These are phyloP conservation scores for Daldinia loculata DNA, from an alignment of 495 filamentous ascomycete species.

Conservation along the genomic window DNA sequence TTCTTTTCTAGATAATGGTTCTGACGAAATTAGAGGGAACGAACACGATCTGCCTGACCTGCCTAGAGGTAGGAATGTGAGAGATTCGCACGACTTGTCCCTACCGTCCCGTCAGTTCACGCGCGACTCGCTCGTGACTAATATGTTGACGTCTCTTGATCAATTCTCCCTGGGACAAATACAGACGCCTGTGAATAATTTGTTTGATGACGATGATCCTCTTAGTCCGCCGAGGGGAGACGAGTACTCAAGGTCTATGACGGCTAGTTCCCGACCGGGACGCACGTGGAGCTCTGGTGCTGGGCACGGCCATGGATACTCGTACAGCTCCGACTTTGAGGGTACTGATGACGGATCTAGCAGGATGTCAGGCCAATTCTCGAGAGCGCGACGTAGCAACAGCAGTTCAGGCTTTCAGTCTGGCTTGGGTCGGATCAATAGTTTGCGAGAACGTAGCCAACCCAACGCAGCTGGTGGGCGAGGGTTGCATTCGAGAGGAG, in stretches of 20 bases:
- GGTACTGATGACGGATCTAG: slow-evolving; percentile 68
- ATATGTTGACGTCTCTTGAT: slow-evolving; percentile 90
- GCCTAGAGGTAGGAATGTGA: slow-evolving; percentile 43
- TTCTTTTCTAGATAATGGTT: slow-evolving; percentile 42
- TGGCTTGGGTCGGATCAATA: slow-evolving; percentile 70
- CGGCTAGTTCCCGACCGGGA: slow-evolving; percentile 31
- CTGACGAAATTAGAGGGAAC: slow-evolving; percentile 33
- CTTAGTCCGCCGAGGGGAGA: slow-evolving; percentile 43
- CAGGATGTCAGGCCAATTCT: slow-evolving; percentile 64
- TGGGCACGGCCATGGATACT: slow-evolving; percentile 71
- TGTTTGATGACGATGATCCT: slow-evolving; percentile 53
- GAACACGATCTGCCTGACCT: slow-evolving; percentile 49
- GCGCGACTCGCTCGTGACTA: slow-evolving; percentile 87
- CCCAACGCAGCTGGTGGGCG: slow-evolving; percentile 44
- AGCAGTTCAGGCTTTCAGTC: slow-evolving; percentile 79
- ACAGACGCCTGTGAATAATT: slow-evolving; percentile 41
- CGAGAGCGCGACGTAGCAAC: slow-evolving; percentile 77
- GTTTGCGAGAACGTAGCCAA: slow-evolving; percentile 60
- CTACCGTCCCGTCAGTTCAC: slow-evolving; percentile 76
- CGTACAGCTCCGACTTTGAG: slow-evolving; percentile 76
- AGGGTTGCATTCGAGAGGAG: slow-evolving; percentile 58
- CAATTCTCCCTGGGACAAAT: slow-evolving; percentile 70
- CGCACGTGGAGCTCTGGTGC: slow-evolving; percentile 43
- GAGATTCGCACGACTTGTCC: slow-evolving; percentile 90
- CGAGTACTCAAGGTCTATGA: slow-evolving; percentile 40